Base-by-base conservation (phyloP, 2,329 filamentous ascomycete genomes). In the Periconia sp. region DNA sequence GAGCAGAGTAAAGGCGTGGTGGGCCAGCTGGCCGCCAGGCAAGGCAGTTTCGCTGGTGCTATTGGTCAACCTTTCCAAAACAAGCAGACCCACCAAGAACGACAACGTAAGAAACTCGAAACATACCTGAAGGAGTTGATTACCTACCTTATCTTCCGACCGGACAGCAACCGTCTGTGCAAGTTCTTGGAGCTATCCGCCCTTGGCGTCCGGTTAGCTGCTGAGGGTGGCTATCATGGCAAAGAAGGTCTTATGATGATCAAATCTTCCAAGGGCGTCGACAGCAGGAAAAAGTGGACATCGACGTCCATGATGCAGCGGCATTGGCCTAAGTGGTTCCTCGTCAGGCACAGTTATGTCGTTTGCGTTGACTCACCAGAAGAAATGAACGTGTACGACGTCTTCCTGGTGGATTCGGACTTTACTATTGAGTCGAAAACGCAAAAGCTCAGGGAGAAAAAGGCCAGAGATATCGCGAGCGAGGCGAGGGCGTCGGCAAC, bases 281-380 rank as follows among this genome's bases (percentile, higher is more conserved):
- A 95, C 69, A 91, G 92, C 61, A 82, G 91, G 48, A 86, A 86
- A 54, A 86, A 92, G 23, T 77, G 94, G 63, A 91, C 86, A 2
- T 89, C 90, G 0, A 79, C 83, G 37, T 85, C 91, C 59, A 80
- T 96, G 50, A 88, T 91, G 63, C 84, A 85, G 38, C 83, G 91
- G 10, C 92, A 96, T 70, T 87, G 84, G 48, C 89, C 91, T 13
- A 96, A 96, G 69, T 99, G 94, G 94, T 99, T 99, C 66, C 78
- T 97, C 15, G 91, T 99, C n/a, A 81, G 94, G 37, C 92, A 97
- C 70, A 97, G 91, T 73, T 99, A 99, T 63, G 86, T 99, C 46
- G 92, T 96, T 31, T 96, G 92, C 57, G 92, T 97, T n/a, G 92
- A 97, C 66, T 96, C 94, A 0, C 94, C 94, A 0, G 92, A 97